phyloP scores from a whole-genome alignment of 2,329 filamentous ascomycete species.

The Sporothrix mexicana region DNA sequence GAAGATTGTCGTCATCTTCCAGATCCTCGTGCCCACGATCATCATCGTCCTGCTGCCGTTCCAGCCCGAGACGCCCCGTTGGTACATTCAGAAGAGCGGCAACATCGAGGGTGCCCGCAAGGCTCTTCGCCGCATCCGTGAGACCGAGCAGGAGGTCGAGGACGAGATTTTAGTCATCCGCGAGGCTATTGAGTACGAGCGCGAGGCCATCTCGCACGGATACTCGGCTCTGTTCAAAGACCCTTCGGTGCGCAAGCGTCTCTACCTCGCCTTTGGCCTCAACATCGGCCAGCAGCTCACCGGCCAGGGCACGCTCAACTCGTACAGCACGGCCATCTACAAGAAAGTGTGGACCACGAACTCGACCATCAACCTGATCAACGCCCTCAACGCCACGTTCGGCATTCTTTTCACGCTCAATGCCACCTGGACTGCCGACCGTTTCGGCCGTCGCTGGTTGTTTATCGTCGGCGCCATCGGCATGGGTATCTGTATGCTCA shows the following conservation, averaged over 20 bases:
- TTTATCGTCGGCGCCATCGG: conserved; percentile 71
- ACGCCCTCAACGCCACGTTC: conserved; percentile 74
- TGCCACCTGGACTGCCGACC: conserved; percentile 74
- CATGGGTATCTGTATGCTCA: conserved; percentile 73
- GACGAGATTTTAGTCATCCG: conserved; percentile 69
- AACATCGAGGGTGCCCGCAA: conserved; percentile 65
- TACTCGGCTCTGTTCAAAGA: conserved; percentile 74
- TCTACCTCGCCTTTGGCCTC: conserved; percentile 68
- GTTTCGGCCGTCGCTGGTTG: conserved; percentile 72
- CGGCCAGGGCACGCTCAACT: conserved; percentile 74
- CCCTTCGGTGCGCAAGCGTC: conserved; percentile 68
- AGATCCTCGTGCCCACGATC: conserved; percentile 68
- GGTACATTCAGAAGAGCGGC: conserved; percentile 67
- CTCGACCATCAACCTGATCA: conserved; percentile 71
- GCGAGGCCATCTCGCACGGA: conserved; percentile 67
- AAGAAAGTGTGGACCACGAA: conserved; percentile 68
- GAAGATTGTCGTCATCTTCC: conserved; percentile 75
- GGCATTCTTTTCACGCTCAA: conserved; percentile 76
- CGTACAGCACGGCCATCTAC: conserved; percentile 76
- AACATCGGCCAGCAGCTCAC: conserved; percentile 76
- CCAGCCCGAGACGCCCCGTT: conserved; percentile 71
- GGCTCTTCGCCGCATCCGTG: conserved; percentile 65
- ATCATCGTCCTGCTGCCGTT: conserved; percentile 68
- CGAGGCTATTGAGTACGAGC: conserved; percentile 73
- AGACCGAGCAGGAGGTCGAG: conserved; percentile 69